phyloP scores from a whole-genome alignment of 495 filamentous ascomycete genomes.

The Gamarada debralockiae region DNA sequence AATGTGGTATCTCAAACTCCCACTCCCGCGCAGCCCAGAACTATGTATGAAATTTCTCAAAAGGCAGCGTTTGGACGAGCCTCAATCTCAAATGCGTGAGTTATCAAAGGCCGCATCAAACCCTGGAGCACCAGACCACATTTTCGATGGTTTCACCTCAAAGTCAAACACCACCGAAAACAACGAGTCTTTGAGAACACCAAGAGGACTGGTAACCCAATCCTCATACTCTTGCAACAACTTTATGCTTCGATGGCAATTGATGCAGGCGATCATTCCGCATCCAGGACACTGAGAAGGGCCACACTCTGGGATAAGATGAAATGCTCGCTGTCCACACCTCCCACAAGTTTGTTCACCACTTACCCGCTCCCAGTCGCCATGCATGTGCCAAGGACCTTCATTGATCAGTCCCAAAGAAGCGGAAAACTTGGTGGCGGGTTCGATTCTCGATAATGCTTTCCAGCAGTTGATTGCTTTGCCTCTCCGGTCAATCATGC shows the following conservation, averaged over 20 bases:
- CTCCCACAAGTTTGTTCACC: constrained; percentile 18
- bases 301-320: constrained; percentile 16
- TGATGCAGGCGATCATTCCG: constrained; percentile 12
- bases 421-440: not conserved
- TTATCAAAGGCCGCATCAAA: no score
- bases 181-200: not conserved
- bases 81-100: no score
- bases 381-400: constrained; percentile 17
- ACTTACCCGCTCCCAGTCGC: constrained; percentile 14
- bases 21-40: no score
- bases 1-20: no score
- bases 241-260: constrained; percentile 13
- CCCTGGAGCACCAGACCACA: no score
- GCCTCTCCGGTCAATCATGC: constrained; percentile 11
- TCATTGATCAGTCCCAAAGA: not conserved
- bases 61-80: no score
- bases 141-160: no score
- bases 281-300: constrained; percentile 17
- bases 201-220: constrained; percentile 5
- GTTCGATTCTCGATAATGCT: constrained; percentile 8
- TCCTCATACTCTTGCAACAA: constrained; percentile 16
- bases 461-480: constrained; percentile 20
- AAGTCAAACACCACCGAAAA: constrained; percentile 11
- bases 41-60: no score
- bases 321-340: constrained; percentile 14